Conservation (phyloP, 768 basidiomycete species). For the Suillus hirtellus region DNA sequence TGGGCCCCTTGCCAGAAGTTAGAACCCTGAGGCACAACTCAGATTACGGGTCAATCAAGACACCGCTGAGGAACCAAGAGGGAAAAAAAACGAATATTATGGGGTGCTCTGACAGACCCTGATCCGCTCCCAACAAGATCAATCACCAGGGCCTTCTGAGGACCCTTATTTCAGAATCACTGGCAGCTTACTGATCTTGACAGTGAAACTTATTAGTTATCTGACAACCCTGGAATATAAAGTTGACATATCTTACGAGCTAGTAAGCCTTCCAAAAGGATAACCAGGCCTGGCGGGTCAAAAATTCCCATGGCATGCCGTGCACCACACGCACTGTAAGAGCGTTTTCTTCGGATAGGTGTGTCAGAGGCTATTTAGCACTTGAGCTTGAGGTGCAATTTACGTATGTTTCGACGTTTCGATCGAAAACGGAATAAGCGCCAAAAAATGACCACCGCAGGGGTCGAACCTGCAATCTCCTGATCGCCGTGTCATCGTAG, state of each 20-base stretch:
- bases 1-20: background rate
- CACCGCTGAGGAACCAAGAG: background rate
- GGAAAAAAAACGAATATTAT: too few relatives aligned
- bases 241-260: background rate
- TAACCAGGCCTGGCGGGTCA: background rate
- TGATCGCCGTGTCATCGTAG: constrained; percentile 53
- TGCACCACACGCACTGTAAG: background rate
- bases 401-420: background rate
- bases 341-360: background rate
- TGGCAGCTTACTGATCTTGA: background rate
- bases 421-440: background rate
- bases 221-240: background rate
- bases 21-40: background rate
- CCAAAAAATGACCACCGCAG: constrained; percentile 35
- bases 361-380: background rate
- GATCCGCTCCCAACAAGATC: background rate
- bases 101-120: too few relatives aligned
- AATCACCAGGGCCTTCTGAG: background rate
- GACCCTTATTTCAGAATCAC: background rate
- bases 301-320: background rate
- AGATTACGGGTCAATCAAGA: background rate
- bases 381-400: background rate
- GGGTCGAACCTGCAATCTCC: constrained; percentile 45
- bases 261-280: background rate
- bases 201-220: background rate